These are phyloP conservation scores for Beverwykella pulmonaria DNA, from an alignment of 495 filamentous ascomycete genomes.

Conservation along the genomic window DNA sequence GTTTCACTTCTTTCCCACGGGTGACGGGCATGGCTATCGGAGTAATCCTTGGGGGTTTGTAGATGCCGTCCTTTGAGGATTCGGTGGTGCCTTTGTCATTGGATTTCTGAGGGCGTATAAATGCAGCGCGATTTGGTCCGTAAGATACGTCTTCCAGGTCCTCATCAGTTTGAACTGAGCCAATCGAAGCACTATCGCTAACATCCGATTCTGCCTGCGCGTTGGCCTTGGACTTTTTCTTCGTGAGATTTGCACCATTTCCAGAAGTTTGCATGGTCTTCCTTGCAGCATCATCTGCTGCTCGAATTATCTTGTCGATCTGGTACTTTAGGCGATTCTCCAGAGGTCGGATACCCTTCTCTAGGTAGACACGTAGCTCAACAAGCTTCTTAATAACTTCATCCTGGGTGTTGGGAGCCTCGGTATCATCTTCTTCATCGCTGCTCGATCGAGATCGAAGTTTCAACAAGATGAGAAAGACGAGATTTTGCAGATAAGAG, in stretches of 20 bases:
- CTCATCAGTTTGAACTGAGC: conserved; percentile 43
- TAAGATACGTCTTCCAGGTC: conserved; percentile 67
- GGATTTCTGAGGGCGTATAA: conserved; percentile 48
- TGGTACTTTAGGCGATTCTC: conserved; percentile 88
- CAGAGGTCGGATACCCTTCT: conserved; percentile 86
- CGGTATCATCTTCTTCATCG: conserved; percentile 41
- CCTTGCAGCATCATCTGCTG: conserved; percentile 70
- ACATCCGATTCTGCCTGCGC: conserved; percentile 41
- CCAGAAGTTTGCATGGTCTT: conserved; percentile 14
- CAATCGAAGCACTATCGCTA: conserved; percentile 32
- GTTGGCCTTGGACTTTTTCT: conserved; percentile 46
- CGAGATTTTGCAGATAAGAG: conserved; percentile 91
- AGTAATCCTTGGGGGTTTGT: conserved; percentile 82
- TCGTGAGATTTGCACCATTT: conserved; percentile 38
- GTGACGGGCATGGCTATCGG: conserved; percentile 66
- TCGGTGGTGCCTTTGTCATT: conserved; percentile 36
- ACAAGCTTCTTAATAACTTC: conserved; percentile 75
- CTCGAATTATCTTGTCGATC: conserved; percentile 85
- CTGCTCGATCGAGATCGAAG: conserved; percentile 59
- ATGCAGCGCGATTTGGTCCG: conserved; percentile 66
- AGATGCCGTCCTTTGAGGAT: conserved; percentile 60
- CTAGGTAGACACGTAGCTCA: conserved; percentile 82
- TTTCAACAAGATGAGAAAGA: conserved; percentile 84
- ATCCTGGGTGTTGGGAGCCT: conserved; percentile 52
- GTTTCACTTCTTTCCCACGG: conserved; percentile 59